Conservation (phyloP, 2,329 filamentous ascomycete species). For the Huntiella decipiens region DNA sequence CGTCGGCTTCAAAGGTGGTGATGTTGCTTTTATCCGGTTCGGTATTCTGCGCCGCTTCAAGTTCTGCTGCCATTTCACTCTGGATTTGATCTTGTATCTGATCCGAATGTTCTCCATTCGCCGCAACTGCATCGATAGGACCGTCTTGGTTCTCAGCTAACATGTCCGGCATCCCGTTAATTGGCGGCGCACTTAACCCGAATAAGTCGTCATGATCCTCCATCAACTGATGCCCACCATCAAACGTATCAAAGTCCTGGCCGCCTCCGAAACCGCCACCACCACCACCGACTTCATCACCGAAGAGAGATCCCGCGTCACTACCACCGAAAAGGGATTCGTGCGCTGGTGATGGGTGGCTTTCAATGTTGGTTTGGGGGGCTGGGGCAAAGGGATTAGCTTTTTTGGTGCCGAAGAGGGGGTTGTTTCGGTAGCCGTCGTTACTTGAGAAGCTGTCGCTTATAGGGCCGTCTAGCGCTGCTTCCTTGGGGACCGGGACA, state of each 20-base stretch:
- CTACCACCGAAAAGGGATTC: slow-evolving; percentile 69
- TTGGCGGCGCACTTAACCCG: background rate
- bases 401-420: slow-evolving; percentile 9
- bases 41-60: too few relatives aligned
- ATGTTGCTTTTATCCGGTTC: too few relatives aligned
- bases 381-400: slow-evolving; percentile 7
- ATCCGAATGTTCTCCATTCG: too few relatives aligned
- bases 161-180: too few relatives aligned
- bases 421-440: slow-evolving; percentile 18
- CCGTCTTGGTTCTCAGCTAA: too few relatives aligned
- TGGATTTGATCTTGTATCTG: too few relatives aligned
- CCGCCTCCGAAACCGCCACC: slow-evolving; percentile 20
- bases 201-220: slow-evolving; percentile 1
- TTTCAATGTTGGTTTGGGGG: slow-evolving; percentile 16
- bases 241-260: slow-evolving; percentile 37
- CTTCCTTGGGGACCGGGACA: slow-evolving; percentile 55
- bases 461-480: slow-evolving; percentile 15
- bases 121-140: too few relatives aligned
- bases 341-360: slow-evolving; percentile 48
- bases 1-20: too few relatives aligned
- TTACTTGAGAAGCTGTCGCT: slow-evolving; percentile 63
- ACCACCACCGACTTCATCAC: slow-evolving; percentile 39
- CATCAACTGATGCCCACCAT: background rate
- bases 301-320: slow-evolving; percentile 69
- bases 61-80: too few relatives aligned